Evolutionary conservation across 176 grass and related monocot species (phyloP), one percentile per base, ranked within the genome.

Genomic region (Ampelocalamus luodianensis): DNA sequence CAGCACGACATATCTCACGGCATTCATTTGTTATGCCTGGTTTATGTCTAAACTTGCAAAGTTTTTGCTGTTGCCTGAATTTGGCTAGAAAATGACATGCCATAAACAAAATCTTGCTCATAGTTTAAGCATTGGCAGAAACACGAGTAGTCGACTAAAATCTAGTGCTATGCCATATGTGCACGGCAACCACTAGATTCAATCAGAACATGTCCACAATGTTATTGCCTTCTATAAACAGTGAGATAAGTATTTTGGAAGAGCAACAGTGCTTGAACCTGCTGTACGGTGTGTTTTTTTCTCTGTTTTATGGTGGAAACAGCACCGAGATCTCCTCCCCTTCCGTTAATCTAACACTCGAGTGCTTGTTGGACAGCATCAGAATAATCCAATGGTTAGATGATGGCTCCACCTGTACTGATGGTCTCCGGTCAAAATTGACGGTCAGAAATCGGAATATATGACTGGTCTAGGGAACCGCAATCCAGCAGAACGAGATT

Each of bases 341-440:
- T 69, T 42, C 62, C 22, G 26, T 80, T 20, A 1, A 10, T 51
- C 13, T 7, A 11, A 49, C 56, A 20, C 43, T 24, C 0, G 15
- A 22, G 74, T 42, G 38, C 17, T 5, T 43, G 65, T 50, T 20
- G 43, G 55, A 11, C 16, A 18, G 44, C 74, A 20, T 29, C 29
- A 14, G 42, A 80, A 81, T 82, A 54, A 85, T 80, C 82, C 87
- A 42, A 80, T 80, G 82, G 23, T 4, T 46, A 67, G 18, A 73
- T n/a, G 22, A 34, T 3, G 50, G 20, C 66, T 6, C 20, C 23
- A 20, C 78, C 23, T 51, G 23, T 24, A 9, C 53, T 18, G 79
- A 10, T 37, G 38, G 61, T 51, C 34, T 49, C 60, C 23, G 3
- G 69, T 85, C 77, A 89, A 85, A 70, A 17, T 38, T 20, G 37